Conservation (phyloP, 225 moss, liverwort and hornwort species). For the Anthoceros angustus region DNA sequence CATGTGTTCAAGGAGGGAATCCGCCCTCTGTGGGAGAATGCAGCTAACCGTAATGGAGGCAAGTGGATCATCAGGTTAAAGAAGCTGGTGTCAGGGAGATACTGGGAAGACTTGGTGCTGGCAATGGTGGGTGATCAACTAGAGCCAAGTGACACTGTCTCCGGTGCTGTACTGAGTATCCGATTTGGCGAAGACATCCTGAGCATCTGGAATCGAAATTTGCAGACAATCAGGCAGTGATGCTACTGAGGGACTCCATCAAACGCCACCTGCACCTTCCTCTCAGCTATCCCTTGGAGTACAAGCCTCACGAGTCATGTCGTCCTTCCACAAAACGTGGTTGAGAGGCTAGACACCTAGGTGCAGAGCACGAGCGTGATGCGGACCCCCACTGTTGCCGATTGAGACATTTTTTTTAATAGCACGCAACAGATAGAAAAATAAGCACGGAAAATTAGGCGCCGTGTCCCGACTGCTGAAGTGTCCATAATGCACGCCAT, state of each 20-base stretch:
- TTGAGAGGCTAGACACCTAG: conserved; percentile 41
- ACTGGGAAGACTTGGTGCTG: conserved; percentile 97
- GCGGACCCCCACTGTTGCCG: no score
- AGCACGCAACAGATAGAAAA: no score
- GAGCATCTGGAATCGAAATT: conserved; percentile 97
- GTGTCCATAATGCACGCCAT: no score
- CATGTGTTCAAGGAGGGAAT: conserved; percentile 98
- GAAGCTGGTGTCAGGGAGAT: conserved; percentile 84
- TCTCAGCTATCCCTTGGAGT: conserved; percentile 80
- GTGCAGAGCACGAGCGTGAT: no score
- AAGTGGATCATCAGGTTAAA: conserved; percentile 97
- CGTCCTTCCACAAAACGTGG: conserved; percentile 97
- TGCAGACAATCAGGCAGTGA: conserved; percentile 83
- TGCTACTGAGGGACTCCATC: conserved; percentile 83
- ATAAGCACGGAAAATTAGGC: no score
- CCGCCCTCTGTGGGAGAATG: conserved; percentile 97
- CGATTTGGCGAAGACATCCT: conserved; percentile 98
- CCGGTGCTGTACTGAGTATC: conserved; percentile 96
- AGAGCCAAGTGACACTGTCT: conserved; percentile 82
- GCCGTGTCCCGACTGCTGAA: no score
- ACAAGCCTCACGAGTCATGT: conserved; percentile 96
- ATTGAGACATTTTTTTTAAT: no score
- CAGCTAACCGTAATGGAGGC: conserved; percentile 77
- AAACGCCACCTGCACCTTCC: conserved; percentile 92
- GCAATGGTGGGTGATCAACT: conserved; percentile 97